Conservation (phyloP, 768 basidiomycete species). For the Tylopilus subfusipes region DNA sequence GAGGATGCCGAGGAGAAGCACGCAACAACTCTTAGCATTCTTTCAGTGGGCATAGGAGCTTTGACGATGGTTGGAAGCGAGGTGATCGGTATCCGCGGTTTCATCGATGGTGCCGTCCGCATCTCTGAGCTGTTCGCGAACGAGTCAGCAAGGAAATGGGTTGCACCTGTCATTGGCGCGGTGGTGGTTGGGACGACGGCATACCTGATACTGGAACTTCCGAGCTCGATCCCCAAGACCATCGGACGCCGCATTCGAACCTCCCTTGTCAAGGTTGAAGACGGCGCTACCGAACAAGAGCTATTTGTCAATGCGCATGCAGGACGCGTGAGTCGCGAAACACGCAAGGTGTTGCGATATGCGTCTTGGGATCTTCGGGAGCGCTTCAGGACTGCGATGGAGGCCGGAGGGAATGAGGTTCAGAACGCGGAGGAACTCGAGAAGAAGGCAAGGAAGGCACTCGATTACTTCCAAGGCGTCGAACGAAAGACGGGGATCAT, state of each 20-base stretch:
- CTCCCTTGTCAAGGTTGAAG: conserved; percentile 49
- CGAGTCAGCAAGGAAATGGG: conserved; percentile 81
- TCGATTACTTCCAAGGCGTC: conserved; percentile 63
- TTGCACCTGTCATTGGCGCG: conserved; percentile 79
- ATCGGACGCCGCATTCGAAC: conserved; percentile 80
- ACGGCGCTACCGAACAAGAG: conserved; percentile 47
- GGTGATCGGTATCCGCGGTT: conserved; percentile 65
- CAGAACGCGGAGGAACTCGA: conserved; percentile 71
- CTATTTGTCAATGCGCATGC: conserved; percentile 66
- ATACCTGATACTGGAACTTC: conserved; percentile 85
- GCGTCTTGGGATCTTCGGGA: conserved; percentile 89
- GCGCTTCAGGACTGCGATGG: conserved; percentile 76
- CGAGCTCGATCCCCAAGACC: conserved; percentile 82
- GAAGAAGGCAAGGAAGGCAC: conserved; percentile 63
- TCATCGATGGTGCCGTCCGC: conserved; percentile 77
- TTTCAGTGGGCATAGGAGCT: conserved; percentile 79
- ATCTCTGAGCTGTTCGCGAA: conserved; percentile 77
- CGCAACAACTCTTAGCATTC: conserved; percentile 63
- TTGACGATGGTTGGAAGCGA: conserved; percentile 88
- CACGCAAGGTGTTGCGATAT: conserved; percentile 86
- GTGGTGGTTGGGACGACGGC: conserved; percentile 66
- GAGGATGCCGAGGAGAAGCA: conserved; percentile 38
- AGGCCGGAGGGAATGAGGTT: conserved; percentile 76
- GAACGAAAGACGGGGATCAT: conserved; percentile 43
- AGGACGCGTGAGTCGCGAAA: conserved; percentile 73